Evolutionary conservation across 202 grass and related monocot genomes (phyloP).

Genomic region (Saccharum hybrid): DNA sequence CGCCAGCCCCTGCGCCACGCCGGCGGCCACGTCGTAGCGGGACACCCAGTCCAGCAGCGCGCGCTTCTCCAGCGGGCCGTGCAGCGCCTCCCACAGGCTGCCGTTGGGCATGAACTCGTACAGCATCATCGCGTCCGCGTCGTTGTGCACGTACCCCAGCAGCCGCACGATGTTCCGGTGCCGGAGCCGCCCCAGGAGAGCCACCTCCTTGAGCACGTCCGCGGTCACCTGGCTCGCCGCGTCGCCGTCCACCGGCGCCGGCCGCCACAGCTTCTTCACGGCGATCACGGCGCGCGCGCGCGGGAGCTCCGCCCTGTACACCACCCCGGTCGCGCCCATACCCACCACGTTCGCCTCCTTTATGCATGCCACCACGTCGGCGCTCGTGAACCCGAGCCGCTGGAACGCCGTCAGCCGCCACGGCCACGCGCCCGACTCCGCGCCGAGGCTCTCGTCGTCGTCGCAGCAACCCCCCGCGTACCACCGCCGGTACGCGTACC

Average conservation of each 20-base stretch:
- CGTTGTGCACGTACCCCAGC: constrained; percentile 75
- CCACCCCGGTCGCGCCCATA: constrained; percentile 87
- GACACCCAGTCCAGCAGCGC: constrained; percentile 75
- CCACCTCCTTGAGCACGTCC: constrained; percentile 68
- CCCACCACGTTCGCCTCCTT: constrained; percentile 92
- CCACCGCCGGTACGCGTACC: constrained; percentile 68
- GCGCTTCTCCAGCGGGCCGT: constrained; percentile 36
- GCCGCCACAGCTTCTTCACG: constrained; percentile 89
- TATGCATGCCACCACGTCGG: constrained; percentile 77
- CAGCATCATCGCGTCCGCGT: constrained; percentile 77
- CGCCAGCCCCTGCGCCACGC: constrained; percentile 73
- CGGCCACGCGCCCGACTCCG: constrained; percentile 54
- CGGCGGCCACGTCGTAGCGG: constrained; percentile 24
- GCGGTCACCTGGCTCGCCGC: constrained; percentile 25
- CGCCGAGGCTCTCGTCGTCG: constrained; percentile 44
- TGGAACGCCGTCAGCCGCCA: constrained; percentile 91
- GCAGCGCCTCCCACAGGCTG: constrained; percentile 90
- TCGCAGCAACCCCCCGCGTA: constrained; percentile 53
- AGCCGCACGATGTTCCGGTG: constrained; percentile 95
- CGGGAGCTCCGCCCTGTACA: constrained; percentile 80
- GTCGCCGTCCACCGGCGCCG: constrained; percentile 26
- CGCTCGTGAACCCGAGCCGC: constrained; percentile 69
- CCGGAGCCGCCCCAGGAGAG: constrained; percentile 68
- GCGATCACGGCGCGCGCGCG: constrained; percentile 62
- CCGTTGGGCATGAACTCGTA: constrained; percentile 99